Percentiles rank a stretch among this genome's conserved stretches.
These are phyloP conservation scores for Botrytis byssoidea DNA, from an alignment of 2,329 filamentous ascomycete genomes.

Conservation along the genomic window DNA sequence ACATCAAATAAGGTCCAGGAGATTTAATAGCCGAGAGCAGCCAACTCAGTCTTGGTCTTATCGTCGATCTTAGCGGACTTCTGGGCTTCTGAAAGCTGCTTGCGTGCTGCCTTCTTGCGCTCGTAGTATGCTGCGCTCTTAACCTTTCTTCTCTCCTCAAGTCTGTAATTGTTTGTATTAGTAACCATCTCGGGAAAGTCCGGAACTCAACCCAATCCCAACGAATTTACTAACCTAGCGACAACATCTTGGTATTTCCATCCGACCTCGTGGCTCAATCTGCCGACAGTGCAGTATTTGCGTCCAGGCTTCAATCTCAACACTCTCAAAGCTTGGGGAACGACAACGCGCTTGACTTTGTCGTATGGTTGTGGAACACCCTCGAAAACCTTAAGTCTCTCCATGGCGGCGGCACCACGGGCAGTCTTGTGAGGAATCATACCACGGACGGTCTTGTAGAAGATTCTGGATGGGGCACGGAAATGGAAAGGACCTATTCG, in stretches of 20 bases:
- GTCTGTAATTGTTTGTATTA: conserved; percentile 53
- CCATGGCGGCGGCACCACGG: conserved; percentile 91
- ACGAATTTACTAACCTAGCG: conserved; percentile 69
- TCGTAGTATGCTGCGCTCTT: conserved; percentile 99
- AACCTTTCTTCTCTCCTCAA: conserved; percentile 99
- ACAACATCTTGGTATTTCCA: conserved; percentile 99
- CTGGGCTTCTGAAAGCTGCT: conserved; percentile 89
- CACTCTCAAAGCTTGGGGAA: conserved; percentile 95
- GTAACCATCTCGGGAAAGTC: conserved; percentile 6
- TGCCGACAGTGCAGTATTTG: conserved; percentile 99
- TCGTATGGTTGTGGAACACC: conserved; percentile 98
- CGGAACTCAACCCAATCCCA: neutral
- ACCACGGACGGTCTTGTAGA: conserved; percentile 99
- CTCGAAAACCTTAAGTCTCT: conserved; percentile 99
- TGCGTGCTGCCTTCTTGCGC: conserved; percentile 96
- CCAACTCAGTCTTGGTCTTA: conserved; percentile 86
- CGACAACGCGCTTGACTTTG: conserved; percentile 99
- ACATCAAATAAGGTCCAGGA: conserved; percentile 32
- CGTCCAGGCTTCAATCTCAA: conserved; percentile 96
- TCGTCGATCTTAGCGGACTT: conserved; percentile 84
- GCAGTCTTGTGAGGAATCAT: conserved; percentile 99
- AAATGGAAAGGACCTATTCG: conserved; percentile 94
- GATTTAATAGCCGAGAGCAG: conserved; percentile 84
- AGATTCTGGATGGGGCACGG: conserved; percentile 98
- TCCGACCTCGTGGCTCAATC: conserved; percentile 97